Evolutionary conservation across 441 rosid species (phyloP).

Genomic region (Pelargonium australe): DNA sequence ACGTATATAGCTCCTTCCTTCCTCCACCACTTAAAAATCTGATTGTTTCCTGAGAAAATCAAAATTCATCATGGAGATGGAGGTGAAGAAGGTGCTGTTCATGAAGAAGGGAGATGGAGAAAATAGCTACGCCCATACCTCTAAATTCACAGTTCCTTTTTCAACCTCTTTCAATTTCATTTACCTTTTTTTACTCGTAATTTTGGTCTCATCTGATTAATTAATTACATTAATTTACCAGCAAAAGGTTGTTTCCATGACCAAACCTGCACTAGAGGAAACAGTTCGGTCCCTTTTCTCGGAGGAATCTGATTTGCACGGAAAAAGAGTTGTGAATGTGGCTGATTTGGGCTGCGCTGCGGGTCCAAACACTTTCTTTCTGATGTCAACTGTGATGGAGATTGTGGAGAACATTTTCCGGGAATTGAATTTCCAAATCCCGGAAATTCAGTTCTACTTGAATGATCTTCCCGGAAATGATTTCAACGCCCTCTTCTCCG

Average conservation of each 20-base stretch:
- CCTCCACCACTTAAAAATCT: too few relatives aligned
- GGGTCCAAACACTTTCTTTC: not conserved
- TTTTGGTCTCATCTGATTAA: too few relatives aligned
- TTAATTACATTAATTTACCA: not conserved
- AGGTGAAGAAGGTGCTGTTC: not conserved
- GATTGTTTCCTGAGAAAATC: not conserved
- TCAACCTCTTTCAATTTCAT: too few relatives aligned
- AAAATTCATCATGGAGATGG: not conserved
- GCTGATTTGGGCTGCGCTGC: not conserved
- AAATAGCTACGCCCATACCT: not conserved
- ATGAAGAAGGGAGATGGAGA: not conserved
- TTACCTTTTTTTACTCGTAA: too few relatives aligned
- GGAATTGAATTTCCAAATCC: not conserved
- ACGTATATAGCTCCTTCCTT: too few relatives aligned
- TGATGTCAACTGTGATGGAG: slow-evolving; percentile 11
- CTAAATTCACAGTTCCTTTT: not conserved
- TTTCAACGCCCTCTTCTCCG: slow-evolving; percentile 22
- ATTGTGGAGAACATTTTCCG: not conserved
- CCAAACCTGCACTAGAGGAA: not conserved
- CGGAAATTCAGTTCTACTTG: slow-evolving; percentile 19
- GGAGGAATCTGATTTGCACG: too few relatives aligned
- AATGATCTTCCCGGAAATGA: slow-evolving; percentile 22
- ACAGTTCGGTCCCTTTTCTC: not conserved
- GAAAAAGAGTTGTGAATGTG: not conserved
- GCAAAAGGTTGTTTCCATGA: not conserved